phyloP scores from a whole-genome alignment of 2,329 filamentous ascomycete genomes.

The Chrysoporthe austroafricana region DNA sequence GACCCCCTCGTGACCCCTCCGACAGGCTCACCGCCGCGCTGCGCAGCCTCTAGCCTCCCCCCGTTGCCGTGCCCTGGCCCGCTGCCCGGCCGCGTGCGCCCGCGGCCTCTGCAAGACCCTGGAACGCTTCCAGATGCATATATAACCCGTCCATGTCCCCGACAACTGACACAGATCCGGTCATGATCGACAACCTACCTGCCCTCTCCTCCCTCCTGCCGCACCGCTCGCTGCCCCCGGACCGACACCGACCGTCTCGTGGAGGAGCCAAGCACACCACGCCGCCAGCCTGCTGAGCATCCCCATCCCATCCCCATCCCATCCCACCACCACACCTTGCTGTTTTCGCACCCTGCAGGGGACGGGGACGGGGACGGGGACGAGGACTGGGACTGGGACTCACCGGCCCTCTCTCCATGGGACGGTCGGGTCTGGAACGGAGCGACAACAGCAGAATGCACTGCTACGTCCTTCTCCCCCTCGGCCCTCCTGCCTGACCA shows the following conservation, averaged over 20 bases:
- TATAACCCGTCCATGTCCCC: background rate
- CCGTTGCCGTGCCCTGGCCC: constrained; percentile 7
- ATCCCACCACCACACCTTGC: background rate
- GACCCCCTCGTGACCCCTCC: background rate
- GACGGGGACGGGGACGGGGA: background rate
- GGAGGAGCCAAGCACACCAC: background rate
- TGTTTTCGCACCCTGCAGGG: background rate
- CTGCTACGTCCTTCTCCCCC: background rate
- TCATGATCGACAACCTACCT: constrained; percentile 12
- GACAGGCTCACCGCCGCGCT: background rate
- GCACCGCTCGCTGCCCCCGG: background rate
- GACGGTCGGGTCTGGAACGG: background rate
- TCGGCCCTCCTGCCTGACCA: background rate
- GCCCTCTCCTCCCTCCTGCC: background rate
- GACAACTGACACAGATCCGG: constrained; percentile 8
- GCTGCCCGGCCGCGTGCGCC: background rate
- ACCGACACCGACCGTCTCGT: background rate
- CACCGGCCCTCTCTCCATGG: too few species aligned
- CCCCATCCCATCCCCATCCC: background rate
- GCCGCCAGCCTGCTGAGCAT: background rate
- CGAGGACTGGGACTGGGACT: background rate
- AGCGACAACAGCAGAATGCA: background rate
- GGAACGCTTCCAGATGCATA: constrained; percentile 2
- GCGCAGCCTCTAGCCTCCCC: background rate
- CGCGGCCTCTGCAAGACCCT: background rate